A percentile compares a stretch with the other conserved stretches of the same genome.
Evolutionary conservation across 148 eudicot species (phyloP).

Genomic region (Chenopodium quinoa): DNA sequence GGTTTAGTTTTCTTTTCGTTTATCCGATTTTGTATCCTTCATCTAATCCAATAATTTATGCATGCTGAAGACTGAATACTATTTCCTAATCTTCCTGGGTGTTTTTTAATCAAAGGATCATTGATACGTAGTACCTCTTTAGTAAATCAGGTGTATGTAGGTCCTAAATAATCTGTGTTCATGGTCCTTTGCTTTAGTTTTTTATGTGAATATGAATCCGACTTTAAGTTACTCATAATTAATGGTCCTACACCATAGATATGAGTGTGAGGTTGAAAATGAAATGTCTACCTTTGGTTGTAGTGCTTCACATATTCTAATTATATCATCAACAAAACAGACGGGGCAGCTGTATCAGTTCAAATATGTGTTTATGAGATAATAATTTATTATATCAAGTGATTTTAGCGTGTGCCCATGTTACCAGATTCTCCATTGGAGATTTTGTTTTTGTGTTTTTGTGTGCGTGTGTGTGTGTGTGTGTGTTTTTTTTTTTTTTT

Average conservation of each 20-base stretch:
- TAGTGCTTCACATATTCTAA: background rate
- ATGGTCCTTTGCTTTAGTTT: background rate
- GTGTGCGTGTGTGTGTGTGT: too few species aligned
- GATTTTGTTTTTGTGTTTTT: background rate
- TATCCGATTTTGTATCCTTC: background rate
- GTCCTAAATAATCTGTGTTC: background rate
- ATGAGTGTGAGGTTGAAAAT: background rate
- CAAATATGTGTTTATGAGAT: background rate
- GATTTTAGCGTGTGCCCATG: background rate
- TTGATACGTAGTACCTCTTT: background rate
- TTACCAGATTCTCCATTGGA: background rate
- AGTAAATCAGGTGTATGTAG: background rate
- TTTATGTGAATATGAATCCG: background rate
- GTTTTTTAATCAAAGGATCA: background rate
- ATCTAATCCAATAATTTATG: background rate
- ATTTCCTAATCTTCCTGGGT: background rate
- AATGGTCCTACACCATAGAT: background rate
- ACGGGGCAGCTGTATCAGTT: background rate
- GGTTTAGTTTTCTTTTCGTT: slow-evolving; percentile 13
- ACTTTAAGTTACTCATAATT: background rate
- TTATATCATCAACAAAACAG: background rate
- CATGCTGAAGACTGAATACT: background rate
- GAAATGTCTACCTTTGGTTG: background rate
- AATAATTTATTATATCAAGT: background rate
- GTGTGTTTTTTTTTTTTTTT: too few species aligned